A percentile compares a stretch with the other conserved stretches of the same genome.
Evolutionary conservation across 495 filamentous ascomycete genomes (phyloP).

Genomic region (Physcia stellaris): DNA sequence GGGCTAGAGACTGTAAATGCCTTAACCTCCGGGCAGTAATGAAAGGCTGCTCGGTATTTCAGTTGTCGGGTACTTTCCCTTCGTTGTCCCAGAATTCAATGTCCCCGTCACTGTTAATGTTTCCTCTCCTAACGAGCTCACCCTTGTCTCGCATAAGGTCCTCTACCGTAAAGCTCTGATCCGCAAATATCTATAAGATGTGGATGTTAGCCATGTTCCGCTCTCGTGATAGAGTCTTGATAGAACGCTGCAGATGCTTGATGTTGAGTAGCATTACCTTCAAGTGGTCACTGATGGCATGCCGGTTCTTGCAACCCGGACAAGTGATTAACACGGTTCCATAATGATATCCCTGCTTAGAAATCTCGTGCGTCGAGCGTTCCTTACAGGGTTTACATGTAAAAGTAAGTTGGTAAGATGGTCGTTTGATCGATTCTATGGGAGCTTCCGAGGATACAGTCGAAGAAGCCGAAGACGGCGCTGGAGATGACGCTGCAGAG

Average conservation of each 20-base stretch:
- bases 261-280: conserved; percentile 22
- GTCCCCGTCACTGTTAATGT: conserved; percentile 27
- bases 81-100: conserved; percentile 36
- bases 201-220: background rate
- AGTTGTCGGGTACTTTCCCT: background rate
- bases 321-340: conserved; percentile 82
- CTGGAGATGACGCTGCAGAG: conserved; percentile 19
- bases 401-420: conserved; percentile 73
- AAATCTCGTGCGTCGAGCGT: conserved; percentile 63
- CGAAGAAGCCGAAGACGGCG: conserved; percentile 11
- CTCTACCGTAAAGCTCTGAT: conserved; percentile 52
- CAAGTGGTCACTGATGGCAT: conserved; percentile 87
- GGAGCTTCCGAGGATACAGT: no score
- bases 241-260: background rate
- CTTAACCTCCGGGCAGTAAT: no score
- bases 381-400: conserved; percentile 77
- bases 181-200: conserved; percentile 47
- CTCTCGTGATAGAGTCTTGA: background rate
- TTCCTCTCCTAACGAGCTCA: conserved; percentile 47
- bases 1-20: no score
- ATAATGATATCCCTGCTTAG: conserved; percentile 85
- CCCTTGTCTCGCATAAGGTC: conserved; percentile 56
- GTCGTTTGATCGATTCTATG: conserved; percentile 25
- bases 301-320: conserved; percentile 66
- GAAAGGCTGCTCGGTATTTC: background rate